A percentile compares a stretch with the other conserved stretches of the same genome.
Evolutionary conservation across 2,329 filamentous ascomycete species (phyloP).

Genomic region (Colletotrichum nymphaeae): DNA sequence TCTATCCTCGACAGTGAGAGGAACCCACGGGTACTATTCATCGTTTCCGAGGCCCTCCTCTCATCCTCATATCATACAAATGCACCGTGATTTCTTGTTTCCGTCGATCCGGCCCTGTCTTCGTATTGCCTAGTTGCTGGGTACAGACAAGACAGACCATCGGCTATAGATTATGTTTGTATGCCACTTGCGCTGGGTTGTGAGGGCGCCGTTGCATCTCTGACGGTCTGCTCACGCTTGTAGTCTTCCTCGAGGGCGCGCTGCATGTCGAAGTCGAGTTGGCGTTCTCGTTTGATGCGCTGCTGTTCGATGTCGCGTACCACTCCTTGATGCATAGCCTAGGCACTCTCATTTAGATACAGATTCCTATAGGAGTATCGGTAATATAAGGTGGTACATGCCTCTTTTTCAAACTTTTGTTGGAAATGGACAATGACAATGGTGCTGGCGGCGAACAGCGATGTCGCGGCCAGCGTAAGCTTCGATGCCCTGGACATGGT

Average conservation of each 20-base stretch:
- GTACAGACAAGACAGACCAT: not conserved
- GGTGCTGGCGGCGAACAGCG: constrained; percentile 79
- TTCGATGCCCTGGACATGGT: constrained; percentile 92
- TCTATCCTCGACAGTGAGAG: not conserved
- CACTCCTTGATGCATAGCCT: constrained; percentile 97
- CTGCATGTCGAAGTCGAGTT: constrained; percentile 96
- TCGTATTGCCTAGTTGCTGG: not conserved
- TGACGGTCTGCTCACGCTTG: constrained; percentile 86
- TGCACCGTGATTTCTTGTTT: not conserved
- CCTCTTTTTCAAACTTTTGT: constrained; percentile 75
- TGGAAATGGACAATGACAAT: constrained; percentile 90
- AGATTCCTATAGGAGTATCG: not conserved
- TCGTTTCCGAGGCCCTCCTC: not conserved
- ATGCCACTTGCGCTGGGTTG: not conserved
- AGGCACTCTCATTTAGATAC: not conserved
- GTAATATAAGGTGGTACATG: constrained; percentile 1
- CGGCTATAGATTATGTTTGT: not conserved
- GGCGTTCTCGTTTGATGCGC: constrained; percentile 87
- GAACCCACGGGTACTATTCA: not conserved
- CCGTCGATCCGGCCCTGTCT: not conserved
- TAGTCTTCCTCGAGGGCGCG: constrained; percentile 88
- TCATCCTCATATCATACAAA: not conserved
- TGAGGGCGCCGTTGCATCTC: constrained; percentile 48
- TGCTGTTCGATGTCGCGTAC: constrained; percentile 96
- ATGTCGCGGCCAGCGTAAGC: constrained; percentile 82